These are phyloP conservation scores for Aspergillus mulundensis DNA, from an alignment of 495 filamentous ascomycete species.

Conservation along the genomic window DNA sequence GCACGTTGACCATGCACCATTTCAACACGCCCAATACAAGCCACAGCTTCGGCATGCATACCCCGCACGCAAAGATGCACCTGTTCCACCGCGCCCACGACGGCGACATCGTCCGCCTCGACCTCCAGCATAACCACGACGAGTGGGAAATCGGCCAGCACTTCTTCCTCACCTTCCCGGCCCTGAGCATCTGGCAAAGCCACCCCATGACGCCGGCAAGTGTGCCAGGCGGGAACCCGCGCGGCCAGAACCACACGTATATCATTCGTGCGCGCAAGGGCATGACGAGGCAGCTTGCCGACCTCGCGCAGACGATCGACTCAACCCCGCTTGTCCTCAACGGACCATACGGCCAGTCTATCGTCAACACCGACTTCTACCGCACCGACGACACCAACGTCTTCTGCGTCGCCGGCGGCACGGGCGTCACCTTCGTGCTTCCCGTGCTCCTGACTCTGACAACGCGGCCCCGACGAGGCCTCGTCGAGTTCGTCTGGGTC, in stretches of 20 bases:
- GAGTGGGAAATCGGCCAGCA: conserved; percentile 61
- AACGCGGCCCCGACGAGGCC: conserved; percentile 17
- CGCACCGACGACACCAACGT: conserved; percentile 47
- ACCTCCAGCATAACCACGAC: conserved; percentile 51
- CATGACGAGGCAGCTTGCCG: conserved; percentile 53
- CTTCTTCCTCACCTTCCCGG: conserved; percentile 60
- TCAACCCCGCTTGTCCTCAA: conserved; percentile 46
- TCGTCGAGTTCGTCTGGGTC: conserved; percentile 60
- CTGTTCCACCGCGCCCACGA: conserved; percentile 46
- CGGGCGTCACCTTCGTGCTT: conserved; percentile 59
- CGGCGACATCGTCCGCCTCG: conserved; percentile 53
- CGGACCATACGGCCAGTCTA: conserved; percentile 55
- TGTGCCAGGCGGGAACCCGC: conserved; percentile 33
- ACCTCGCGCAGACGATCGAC: conserved; percentile 25
- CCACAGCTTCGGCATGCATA: conserved; percentile 28
- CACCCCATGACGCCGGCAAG: conserved; percentile 63
- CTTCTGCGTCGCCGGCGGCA: conserved; percentile 60
- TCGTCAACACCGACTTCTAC: conserved; percentile 27
- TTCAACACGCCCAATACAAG: conserved; percentile 33
- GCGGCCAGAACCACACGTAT: conserved; percentile 52
- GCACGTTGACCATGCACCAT: conserved; percentile 52
- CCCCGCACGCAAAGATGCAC: conserved; percentile 45
- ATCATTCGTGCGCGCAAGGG: conserved; percentile 57
- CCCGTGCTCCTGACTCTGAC: conserved; percentile 48
- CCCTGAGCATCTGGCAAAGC: conserved; percentile 59